phyloP scores from a whole-genome alignment of 169 alveolate species.

The Prorocentrum cordatum region DNA sequence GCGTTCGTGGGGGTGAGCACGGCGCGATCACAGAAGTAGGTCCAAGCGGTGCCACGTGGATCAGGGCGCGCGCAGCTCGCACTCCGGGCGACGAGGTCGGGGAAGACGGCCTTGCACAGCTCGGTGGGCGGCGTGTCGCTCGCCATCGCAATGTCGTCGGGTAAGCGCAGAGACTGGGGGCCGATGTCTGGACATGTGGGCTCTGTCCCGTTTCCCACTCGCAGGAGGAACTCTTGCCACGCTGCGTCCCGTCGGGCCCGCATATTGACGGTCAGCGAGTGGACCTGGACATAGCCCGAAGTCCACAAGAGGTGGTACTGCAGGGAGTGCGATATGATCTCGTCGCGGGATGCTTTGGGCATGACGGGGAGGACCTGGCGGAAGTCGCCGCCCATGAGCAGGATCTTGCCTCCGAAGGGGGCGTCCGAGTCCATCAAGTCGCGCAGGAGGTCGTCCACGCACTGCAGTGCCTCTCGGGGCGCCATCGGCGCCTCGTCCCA shows the following conservation, averaged over 20 bases:
- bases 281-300: not conserved
- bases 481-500: not conserved
- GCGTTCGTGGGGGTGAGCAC: not conserved
- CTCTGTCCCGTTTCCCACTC: not conserved
- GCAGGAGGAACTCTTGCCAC: not conserved
- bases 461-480: not conserved
- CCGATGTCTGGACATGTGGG: not conserved
- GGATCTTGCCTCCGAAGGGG: constrained; percentile 1
- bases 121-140: not conserved
- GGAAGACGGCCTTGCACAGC: not conserved
- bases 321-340: not conserved
- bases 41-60: not conserved
- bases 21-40: not conserved
- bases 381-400: not conserved
- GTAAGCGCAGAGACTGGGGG: not conserved
- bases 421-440: not conserved
- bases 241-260: not conserved
- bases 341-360: not conserved
- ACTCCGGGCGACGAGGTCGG: not conserved
- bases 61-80: not conserved
- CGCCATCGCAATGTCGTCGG: not conserved
- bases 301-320: not conserved
- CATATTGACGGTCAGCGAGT: not conserved
- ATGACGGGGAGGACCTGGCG: not conserved
- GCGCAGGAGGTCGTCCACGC: not conserved